Evolutionary conservation across 805 yeast genomes (phyloP).

Genomic region (Hemisphaericaspora nanyangensis): DNA sequence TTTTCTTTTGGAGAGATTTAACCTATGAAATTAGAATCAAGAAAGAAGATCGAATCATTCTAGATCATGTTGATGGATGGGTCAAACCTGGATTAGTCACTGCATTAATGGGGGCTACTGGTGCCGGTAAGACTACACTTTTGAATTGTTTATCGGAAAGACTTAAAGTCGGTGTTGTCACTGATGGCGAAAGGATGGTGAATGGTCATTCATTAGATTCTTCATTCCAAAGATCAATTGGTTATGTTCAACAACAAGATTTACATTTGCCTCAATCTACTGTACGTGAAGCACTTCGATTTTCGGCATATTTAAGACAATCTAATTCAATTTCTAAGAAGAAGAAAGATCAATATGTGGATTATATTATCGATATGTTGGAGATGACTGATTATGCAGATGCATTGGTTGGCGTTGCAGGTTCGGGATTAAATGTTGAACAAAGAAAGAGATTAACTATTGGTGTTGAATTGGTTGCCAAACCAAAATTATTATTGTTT

Average conservation of each 20-base stretch:
- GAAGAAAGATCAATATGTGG: constrained; percentile 66
- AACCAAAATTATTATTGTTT: constrained; percentile 30
- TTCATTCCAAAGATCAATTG: constrained; percentile 72
- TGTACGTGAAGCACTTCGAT: constrained; percentile 70
- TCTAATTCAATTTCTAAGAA: constrained; percentile 50
- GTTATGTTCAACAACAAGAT: constrained; percentile 80
- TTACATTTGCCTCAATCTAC: constrained; percentile 64
- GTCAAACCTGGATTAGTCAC: constrained; percentile 81
- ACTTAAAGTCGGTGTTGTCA: constrained; percentile 65
- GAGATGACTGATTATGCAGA: constrained; percentile 70
- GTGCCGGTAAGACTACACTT: constrained; percentile 81
- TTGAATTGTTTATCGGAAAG: constrained; percentile 69
- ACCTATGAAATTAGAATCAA: constrained; percentile 32
- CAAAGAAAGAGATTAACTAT: constrained; percentile 33
- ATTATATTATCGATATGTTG: constrained; percentile 57
- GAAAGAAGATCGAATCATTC: constrained; percentile 32
- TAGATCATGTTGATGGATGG: constrained; percentile 49
- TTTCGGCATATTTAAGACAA: constrained; percentile 70
- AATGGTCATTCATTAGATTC: constrained; percentile 60
- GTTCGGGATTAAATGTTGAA: constrained; percentile 48
- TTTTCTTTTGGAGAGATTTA: constrained; percentile 38
- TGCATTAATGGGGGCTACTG: constrained; percentile 81
- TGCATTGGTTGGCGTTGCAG: constrained; percentile 72
- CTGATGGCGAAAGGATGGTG: constrained; percentile 55
- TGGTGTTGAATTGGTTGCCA: constrained; percentile 36